Conservation (phyloP, 2,329 filamentous ascomycete species). For the Corynespora cassiicola region DNA sequence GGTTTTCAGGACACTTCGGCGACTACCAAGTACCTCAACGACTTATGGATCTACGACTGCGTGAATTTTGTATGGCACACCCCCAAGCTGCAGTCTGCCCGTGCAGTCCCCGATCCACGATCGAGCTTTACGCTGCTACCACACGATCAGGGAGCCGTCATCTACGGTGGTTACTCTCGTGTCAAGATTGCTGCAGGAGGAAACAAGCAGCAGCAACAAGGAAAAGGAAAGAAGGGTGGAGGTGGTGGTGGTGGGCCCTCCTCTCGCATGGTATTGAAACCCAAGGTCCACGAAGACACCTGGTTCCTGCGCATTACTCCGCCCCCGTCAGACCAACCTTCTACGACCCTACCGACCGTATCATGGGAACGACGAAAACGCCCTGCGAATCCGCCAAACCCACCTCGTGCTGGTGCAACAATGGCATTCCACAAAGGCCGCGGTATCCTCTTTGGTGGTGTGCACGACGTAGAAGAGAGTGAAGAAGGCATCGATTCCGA, state of each 20-base stretch:
- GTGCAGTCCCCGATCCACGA: conserved; percentile 86
- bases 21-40: conserved; percentile 90
- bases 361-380: conserved; percentile 94
- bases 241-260: conserved; percentile 64
- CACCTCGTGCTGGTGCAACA: conserved; percentile 83
- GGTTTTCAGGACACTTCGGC: conserved; percentile 97
- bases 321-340: conserved; percentile 70
- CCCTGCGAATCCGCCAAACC: conserved; percentile 86
- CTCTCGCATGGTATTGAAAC: conserved; percentile 77
- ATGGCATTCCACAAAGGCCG: conserved; percentile 95
- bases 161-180: conserved; percentile 93
- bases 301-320: conserved; percentile 87
- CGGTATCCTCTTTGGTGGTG: conserved; percentile 91
- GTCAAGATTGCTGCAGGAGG: conserved; percentile 71
- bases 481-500: conserved; percentile 97
- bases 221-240: conserved; percentile 48
- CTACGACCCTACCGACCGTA: conserved; percentile 72
- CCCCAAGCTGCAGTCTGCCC: conserved; percentile 75
- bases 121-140: conserved; percentile 93
- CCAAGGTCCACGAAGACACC: conserved; percentile 91
- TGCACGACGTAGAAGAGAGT: conserved; percentile 88
- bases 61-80: conserved; percentile 83
- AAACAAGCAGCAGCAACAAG: conserved; percentile 64
- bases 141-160: conserved; percentile 85
- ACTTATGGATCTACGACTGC: conserved; percentile 96